Conservation (phyloP, 1,284 basidiomycete genomes). For the Ustilago hordei region DNA sequence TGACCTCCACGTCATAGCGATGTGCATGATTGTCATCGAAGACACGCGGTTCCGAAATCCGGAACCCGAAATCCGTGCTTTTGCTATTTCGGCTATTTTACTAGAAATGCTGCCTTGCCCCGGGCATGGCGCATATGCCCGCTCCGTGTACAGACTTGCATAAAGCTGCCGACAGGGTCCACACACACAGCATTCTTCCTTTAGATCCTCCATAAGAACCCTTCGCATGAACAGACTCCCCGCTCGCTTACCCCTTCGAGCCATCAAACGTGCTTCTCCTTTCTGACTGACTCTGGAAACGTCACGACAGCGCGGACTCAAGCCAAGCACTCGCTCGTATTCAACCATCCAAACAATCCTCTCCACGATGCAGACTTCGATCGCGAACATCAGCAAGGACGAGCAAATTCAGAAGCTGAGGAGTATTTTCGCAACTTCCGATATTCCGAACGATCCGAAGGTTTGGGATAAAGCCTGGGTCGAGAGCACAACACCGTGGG, state of each 20-base stretch:
- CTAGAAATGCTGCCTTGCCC: background rate
- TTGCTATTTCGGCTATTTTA: background rate
- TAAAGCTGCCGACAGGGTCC: constrained; percentile 2
- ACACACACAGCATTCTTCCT: background rate
- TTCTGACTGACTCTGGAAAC: background rate
- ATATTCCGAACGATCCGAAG: constrained; percentile 46
- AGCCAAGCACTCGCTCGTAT: background rate
- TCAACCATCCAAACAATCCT: constrained; percentile 3
- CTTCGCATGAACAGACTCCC: constrained; percentile 1
- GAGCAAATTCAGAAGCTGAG: constrained; percentile 39
- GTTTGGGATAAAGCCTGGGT: constrained; percentile 59
- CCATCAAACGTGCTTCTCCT: background rate
- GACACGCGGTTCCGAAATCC: constrained; percentile 8
- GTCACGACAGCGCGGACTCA: background rate
- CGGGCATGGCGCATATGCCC: background rate
- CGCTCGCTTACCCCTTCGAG: background rate
- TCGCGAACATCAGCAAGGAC: constrained; percentile 7
- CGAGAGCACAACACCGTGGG: constrained; percentile 54
- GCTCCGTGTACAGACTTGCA: constrained; percentile 1
- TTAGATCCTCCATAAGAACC: background rate
- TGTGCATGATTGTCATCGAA: constrained; percentile 21
- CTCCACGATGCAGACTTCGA: constrained; percentile 5
- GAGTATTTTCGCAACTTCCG: constrained; percentile 40
- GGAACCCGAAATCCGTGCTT: background rate
- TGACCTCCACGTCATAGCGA: constrained; percentile 42